These are phyloP conservation scores for Albugo laibachii DNA, from an alignment of 352 stramenopile species.

Conservation along the genomic window DNA sequence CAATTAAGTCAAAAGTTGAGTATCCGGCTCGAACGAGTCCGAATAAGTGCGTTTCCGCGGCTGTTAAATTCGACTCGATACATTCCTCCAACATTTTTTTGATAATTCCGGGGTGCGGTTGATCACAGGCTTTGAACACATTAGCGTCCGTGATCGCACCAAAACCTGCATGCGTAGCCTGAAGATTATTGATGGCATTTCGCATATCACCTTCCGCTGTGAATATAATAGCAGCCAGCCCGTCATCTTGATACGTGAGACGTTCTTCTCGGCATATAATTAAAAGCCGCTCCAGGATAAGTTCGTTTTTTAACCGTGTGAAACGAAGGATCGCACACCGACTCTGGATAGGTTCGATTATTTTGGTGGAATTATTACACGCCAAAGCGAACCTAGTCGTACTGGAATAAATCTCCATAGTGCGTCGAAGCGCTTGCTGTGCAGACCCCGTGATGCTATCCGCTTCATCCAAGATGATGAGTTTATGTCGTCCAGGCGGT, in stretches of 20 bases:
- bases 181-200: constrained; percentile 97
- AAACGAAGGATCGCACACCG: constrained; percentile 96
- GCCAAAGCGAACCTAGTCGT: constrained; percentile 97
- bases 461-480: constrained; percentile 98
- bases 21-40: constrained; percentile 81
- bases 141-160: constrained; percentile 89
- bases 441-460: constrained; percentile 96
- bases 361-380: constrained; percentile 98
- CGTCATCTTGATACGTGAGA: constrained; percentile 75
- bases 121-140: constrained; percentile 92
- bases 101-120: constrained; percentile 86
- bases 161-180: constrained; percentile 92
- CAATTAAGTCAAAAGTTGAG: constrained; percentile 93
- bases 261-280: constrained; percentile 88
- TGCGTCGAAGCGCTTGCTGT: constrained; percentile 94
- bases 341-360: constrained; percentile 98
- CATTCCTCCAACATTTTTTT: constrained; percentile 44
- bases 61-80: constrained; percentile 64
- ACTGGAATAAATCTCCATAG: constrained; percentile 97
- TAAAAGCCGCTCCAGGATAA: constrained; percentile 87
- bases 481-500: constrained; percentile 86
- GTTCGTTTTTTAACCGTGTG: constrained; percentile 87
- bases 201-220: constrained; percentile 98
- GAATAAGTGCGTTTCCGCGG: constrained; percentile 55
- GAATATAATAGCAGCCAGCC: constrained; percentile 96